Evolutionary conservation across 2,329 filamentous ascomycete genomes (phyloP), one percentile per base, ranked within the genome.

Genomic region (Curvularia spicifera): DNA sequence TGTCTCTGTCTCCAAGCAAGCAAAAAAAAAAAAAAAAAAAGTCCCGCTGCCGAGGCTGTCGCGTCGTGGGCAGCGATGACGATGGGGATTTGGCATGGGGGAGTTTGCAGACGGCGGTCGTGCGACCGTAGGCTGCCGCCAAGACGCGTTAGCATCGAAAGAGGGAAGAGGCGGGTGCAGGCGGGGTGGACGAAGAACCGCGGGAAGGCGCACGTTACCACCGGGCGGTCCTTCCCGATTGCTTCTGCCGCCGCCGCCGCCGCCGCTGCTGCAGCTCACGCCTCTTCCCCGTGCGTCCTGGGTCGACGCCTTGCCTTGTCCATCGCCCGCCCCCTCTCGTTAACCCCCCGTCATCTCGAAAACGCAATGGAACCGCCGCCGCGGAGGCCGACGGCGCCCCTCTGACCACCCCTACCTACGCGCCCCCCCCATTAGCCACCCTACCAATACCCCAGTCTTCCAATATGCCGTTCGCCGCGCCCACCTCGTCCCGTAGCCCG

Each of bases 191-290:
- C 62, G 66, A 69, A 59, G 51, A 73, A 60, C 61, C 71, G 71
- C 70, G 64, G 57, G 55, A 48, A 47, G 67, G 70, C 75, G 73
- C 73, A 75, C 71, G 72, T 75, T 72, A 74, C 72, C 63, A 74
- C 72, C 64, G 59, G 60, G 60, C 58, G 57, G 57, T 60, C 63
- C 57, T 64, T 67, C 59, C 65, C 63, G 59, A 63, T 61, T 63
- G 63, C 61, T 24, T 31, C 60, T 40, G 18, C n/a, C 10, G 31
- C 31, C 12, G 12, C 13, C 15, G 33, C 33, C 33, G 33, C 22
- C 24, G 42, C 42, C 42, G 40, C 10, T 63, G 63, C 59, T 37
- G 33, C 50, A 56, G 44, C 53, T 40, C 65, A 60, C 62, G 54
- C 54, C 61, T 62, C 63, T 60, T 22, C 62, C 57, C 45, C 51